Evolutionary conservation across 179 eudicot genomes (phyloP), one percentile per base, ranked within the genome.

Genomic region (Silene coronaria): DNA sequence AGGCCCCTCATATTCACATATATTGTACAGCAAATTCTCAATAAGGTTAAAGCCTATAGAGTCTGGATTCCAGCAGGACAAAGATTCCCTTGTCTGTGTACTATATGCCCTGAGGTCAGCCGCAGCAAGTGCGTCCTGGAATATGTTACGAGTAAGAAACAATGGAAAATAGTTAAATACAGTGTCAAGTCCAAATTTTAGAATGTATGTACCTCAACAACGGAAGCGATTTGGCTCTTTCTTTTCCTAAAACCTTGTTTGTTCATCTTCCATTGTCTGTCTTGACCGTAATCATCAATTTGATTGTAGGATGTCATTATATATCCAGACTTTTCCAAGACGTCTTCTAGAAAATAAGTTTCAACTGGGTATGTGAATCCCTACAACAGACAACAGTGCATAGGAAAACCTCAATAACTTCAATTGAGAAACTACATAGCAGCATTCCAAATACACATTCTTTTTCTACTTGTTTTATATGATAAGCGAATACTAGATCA

Each of bases 31-130:
- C 36, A 93, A 81, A 82, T 84, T 73, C 73, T 93, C 97, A 74
- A 93, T 93, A 73, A 93, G 91, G 77, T 91, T 93, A 77, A 93
- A 93, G 42, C 88, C 88, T 74, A 93, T 84, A 73, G 85, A 89
- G 84, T 93, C 96, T 70, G 98, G 98, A 88, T 93, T 93, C 98
- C 98, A 93, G 85, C 89, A 87, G 75, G 92, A 84, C 83, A 93
- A 75, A 72, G 98, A 93, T 67, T 93, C 97, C 78, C 67, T 87
- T 53, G 93, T 88, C 75, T 82, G 85, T 55, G 81, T 66, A 73
- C 84, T 83, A 64, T 80, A 91, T 45, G 86, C 87, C 72, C 80
- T 83, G 79, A 89, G 85, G 79, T 93, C 93, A 80, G 98, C 95
- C 72, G 88, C 85, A 71, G 75, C 77, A 73, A 93, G 91, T 57